phyloP scores from a whole-genome alignment of 306 rosid species.

The Rosa chinensis region DNA sequence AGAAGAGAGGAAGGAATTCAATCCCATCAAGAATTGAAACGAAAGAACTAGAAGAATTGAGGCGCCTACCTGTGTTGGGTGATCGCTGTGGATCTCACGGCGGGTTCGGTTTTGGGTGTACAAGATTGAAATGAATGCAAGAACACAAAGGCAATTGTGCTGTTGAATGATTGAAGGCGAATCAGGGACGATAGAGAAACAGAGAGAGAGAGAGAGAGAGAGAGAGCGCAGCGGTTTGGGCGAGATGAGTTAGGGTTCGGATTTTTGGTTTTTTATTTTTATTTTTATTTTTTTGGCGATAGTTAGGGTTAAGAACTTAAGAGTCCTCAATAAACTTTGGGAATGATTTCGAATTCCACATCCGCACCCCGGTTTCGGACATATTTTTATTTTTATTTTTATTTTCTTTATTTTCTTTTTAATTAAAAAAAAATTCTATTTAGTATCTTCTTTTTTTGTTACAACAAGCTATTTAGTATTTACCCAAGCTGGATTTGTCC shows the following conservation, averaged over 20 bases:
- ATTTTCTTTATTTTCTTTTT: too few relatives aligned
- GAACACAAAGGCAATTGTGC: background rate
- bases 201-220: background rate
- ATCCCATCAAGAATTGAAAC: background rate
- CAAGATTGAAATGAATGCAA: conserved; percentile 12
- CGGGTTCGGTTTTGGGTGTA: background rate
- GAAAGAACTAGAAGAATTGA: background rate
- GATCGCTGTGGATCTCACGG: conserved; percentile 22
- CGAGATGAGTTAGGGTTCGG: conserved; percentile 25
- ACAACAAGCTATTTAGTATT: too few relatives aligned
- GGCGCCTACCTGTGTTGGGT: conserved; percentile 11
- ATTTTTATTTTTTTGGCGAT: background rate
- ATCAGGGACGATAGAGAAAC: background rate
- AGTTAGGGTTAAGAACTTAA: conserved; percentile 13
- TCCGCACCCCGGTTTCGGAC: background rate
- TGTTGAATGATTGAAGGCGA: background rate
- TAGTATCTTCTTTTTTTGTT: too few relatives aligned
- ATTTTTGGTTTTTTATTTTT: background rate
- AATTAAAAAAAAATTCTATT: too few relatives aligned
- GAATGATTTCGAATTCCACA: background rate
- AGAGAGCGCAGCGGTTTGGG: conserved; percentile 22
- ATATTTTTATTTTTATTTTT: background rate
- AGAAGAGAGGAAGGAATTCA: background rate
- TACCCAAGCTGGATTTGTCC: too few relatives aligned
- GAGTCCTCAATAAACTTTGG: background rate